Conservation (phyloP, 768 basidiomycete species). For the Termitomyces sp. region DNA sequence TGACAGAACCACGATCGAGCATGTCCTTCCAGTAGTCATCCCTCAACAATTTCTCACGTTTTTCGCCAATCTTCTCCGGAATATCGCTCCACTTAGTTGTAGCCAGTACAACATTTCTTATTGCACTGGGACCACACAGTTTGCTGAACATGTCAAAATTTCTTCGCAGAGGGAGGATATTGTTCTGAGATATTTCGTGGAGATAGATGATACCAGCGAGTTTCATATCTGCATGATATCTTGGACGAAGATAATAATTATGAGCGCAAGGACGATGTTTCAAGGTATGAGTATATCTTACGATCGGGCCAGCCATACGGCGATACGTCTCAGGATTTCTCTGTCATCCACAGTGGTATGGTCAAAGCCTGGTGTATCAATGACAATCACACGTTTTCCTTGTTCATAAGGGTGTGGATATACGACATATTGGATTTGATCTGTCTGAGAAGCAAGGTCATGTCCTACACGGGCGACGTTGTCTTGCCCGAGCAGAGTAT, state of each 20-base stretch:
- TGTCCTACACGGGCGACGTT: slow-evolving; percentile 8
- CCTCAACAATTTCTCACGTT: slow-evolving; percentile 8
- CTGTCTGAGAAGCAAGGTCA: slow-evolving; percentile 12
- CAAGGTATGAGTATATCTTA: background rate
- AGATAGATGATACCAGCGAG: slow-evolving; percentile 24
- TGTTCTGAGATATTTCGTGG: slow-evolving; percentile 26
- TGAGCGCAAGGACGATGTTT: background rate
- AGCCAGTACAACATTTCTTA: slow-evolving; percentile 40
- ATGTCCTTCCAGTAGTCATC: slow-evolving; percentile 12
- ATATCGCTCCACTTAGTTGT: slow-evolving; percentile 46
- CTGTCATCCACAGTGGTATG: slow-evolving; percentile 15
- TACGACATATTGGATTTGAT: slow-evolving; percentile 13
- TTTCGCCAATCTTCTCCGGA: slow-evolving; percentile 2
- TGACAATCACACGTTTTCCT: slow-evolving; percentile 10
- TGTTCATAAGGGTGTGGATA: slow-evolving; percentile 9
- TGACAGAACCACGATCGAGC: slow-evolving; percentile 6
- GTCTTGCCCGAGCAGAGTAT: slow-evolving; percentile 13
- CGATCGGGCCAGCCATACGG: slow-evolving; percentile 16
- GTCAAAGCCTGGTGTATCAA: slow-evolving; percentile 19
- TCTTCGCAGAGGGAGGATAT: slow-evolving; percentile 32
- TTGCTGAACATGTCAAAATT: slow-evolving; percentile 43
- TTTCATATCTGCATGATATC: slow-evolving; percentile 17
- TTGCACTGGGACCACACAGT: slow-evolving; percentile 38
- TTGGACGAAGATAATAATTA: background rate
- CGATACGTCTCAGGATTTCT: slow-evolving; percentile 16